Evolutionary conservation across 352 stramenopile genomes (phyloP), one percentile per base, ranked within the genome.

Genomic region (Phytophthora foliorum): DNA sequence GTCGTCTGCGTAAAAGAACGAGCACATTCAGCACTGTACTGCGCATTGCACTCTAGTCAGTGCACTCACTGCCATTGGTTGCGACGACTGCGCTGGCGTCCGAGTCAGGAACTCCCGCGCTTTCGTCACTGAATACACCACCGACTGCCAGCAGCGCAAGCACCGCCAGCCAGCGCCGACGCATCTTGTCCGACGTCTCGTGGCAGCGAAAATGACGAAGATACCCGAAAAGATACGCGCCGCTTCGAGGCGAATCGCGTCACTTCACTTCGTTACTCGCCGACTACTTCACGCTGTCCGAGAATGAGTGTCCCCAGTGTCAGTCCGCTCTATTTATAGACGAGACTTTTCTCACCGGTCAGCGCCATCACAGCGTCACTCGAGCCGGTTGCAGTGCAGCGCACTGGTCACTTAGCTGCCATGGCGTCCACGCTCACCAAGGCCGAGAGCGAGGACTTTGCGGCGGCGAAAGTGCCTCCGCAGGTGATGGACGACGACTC

Each of bases 391-490:
- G 29, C 0, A 34, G 29, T 34, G 29, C 29, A 13, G 22, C 41
- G 41, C 34, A 57, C 39, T 70, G 38, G 58, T 64, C 58, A 67
- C 42, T 68, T 57, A 21, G 42, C 10, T 50, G 61, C 62, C 53
- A 69, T 77, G 70, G 27, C 63, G n/a, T 69, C 75, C 17, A 74
- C 69, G 32, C 77, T 92, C 25, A 88, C 82, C 14, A 56, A 72
- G 31, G 84, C 80, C 31, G 84, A 92, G 64, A 81, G 64, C 8
- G 84, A 88, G 56, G 84, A 92, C 74, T 92, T 92, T 41, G 84
- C 80, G 16, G 71, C 75, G 16, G 82, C 84, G 10, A 63, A 81
- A 60, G 70, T 59, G 27, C 78, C 69, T 24, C 69, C 62, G 16
- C 69, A 78, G 62, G 69, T 74, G n/a, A 4, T 53, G 21, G 53